Conservation (phyloP, 148 eudicot genomes). For the Camellia granthamiana region DNA sequence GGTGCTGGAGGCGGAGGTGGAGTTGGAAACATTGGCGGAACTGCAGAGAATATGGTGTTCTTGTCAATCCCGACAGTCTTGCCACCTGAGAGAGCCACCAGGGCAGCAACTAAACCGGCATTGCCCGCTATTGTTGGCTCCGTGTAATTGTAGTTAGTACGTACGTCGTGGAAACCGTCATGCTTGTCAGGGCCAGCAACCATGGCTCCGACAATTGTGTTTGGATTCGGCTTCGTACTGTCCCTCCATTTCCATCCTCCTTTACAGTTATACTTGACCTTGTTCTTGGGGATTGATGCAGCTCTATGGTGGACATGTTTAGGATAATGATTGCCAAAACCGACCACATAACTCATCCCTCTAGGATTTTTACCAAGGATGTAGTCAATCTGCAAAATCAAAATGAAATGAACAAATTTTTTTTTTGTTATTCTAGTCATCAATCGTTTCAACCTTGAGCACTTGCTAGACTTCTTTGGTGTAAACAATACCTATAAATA, state of each 20-base stretch:
- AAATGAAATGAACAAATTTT: not conserved
- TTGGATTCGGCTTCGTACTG: conserved; percentile 65
- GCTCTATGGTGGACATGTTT: conserved; percentile 90
- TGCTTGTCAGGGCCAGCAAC: conserved; percentile 88
- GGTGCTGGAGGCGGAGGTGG: conserved; percentile 95
- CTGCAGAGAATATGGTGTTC: conserved; percentile 87
- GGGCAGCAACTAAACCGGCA: conserved; percentile 86
- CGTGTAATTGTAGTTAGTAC: conserved; percentile 82
- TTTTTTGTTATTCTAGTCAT: not conserved
- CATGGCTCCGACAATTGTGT: conserved; percentile 79
- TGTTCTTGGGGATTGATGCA: conserved; percentile 87
- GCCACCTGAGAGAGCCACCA: conserved; percentile 79
- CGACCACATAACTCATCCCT: conserved; percentile 88
- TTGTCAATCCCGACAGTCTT: conserved; percentile 52
- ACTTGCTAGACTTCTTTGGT: not conserved
- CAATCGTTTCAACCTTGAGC: not conserved
- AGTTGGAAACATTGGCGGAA: conserved; percentile 88
- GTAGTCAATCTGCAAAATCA: conserved; percentile 60
- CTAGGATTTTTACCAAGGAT: conserved; percentile 85
- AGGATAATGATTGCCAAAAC: conserved; percentile 70
- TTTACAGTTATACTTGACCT: conserved; percentile 78
- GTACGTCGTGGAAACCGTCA: conserved; percentile 83
- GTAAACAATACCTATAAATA: not conserved
- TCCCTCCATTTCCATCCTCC: conserved; percentile 98
- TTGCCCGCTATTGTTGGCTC: conserved; percentile 93